Evolutionary conservation across 2,329 filamentous ascomycete genomes (phyloP).

Genomic region (Ophiostoma ips): DNA sequence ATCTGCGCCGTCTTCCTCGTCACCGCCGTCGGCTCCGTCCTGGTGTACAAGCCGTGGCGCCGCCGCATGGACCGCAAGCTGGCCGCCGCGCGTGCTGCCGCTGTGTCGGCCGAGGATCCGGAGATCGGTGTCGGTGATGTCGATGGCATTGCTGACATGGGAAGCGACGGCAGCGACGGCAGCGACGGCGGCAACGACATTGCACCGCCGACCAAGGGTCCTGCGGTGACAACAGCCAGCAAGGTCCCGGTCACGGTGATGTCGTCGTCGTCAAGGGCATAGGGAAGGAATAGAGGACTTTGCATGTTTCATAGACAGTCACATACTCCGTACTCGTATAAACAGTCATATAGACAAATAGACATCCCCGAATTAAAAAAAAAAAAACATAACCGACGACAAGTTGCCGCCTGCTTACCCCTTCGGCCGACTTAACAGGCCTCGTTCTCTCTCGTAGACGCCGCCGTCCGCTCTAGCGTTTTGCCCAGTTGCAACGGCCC

Average conservation of each 20-base stretch:
- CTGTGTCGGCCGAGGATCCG: neutral
- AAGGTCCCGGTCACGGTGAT: neutral
- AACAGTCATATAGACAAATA: neutral
- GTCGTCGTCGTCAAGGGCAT: neutral
- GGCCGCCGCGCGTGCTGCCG: neutral
- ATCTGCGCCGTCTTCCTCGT: slow-evolving; percentile 79
- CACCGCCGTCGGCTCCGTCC: slow-evolving; percentile 57
- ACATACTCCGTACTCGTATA: too few relatives aligned
- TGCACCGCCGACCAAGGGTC: neutral
- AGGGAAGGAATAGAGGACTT: too few relatives aligned
- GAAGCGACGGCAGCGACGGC: neutral
- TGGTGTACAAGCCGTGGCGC: slow-evolving; percentile 72
- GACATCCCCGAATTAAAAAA: neutral
- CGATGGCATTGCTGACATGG: too few relatives aligned
- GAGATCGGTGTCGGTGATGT: too few relatives aligned
- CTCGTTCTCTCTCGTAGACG: too few relatives aligned
- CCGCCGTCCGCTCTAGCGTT: neutral
- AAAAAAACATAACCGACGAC: neutral
- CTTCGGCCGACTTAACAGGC: too few relatives aligned
- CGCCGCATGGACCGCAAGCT: slow-evolving; percentile 24
- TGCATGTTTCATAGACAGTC: too few relatives aligned
- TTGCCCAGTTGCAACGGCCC: neutral
- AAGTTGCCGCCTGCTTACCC: too few relatives aligned
- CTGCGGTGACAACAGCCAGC: neutral
- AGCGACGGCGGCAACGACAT: neutral